Percentiles rank a stretch among this genome's conserved stretches.
Conservation (phyloP, 768 basidiomycete genomes). For the Hericium alpestre region DNA sequence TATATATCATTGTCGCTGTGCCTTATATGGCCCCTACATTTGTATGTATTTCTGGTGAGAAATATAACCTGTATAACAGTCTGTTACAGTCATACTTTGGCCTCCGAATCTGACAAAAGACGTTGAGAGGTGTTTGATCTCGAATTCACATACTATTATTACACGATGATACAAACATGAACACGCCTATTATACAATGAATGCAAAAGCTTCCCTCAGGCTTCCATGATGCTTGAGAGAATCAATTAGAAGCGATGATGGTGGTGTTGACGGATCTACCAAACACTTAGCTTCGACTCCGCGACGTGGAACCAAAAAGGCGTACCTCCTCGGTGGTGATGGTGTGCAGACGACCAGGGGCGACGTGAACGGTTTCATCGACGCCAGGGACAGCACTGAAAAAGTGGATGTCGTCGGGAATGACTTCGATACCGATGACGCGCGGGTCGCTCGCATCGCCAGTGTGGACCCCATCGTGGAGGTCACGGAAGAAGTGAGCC, state of each 20-base stretch:
- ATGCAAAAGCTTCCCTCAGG: no score
- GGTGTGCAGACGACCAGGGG: conserved; percentile 68
- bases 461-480: conserved; percentile 75
- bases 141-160: no score
- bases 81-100: no score
- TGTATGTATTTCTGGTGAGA: neutral
- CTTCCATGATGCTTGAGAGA: no score
- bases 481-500: conserved; percentile 75
- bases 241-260: neutral
- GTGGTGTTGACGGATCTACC: neutral
- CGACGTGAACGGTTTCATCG: conserved; percentile 46
- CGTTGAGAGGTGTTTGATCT: no score
- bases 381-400: conserved; percentile 69
- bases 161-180: no score
- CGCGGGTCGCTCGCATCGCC: conserved; percentile 76
- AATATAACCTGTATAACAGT: neutral
- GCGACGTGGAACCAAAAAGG: neutral
- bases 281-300: neutral
- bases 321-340: conserved; percentile 66
- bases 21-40: no score
- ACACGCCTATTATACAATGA: no score
- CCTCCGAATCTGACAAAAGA: no score
- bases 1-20: neutral
- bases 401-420: conserved; percentile 62
- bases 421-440: conserved; percentile 66